phyloP scores from a whole-genome alignment of 2,329 filamentous ascomycete genomes.

The Exophiala dermatitidis region DNA sequence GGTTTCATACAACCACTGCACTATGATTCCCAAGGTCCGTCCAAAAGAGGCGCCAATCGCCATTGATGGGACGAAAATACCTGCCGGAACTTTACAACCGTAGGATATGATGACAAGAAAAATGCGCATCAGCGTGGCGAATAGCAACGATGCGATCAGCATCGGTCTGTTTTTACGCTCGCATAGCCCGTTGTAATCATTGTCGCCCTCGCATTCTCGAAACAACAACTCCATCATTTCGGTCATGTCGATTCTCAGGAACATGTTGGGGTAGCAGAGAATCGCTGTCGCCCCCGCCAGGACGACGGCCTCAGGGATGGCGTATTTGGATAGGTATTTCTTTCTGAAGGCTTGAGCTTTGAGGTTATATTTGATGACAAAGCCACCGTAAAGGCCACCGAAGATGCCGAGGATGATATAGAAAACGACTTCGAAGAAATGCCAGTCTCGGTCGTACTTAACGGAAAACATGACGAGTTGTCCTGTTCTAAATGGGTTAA shows the following conservation, averaged over 20 bases:
- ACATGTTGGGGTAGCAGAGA: slow-evolving; percentile 95
- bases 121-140: slow-evolving; percentile 73
- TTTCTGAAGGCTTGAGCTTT: slow-evolving; percentile 87
- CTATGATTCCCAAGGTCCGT: slow-evolving; percentile 85
- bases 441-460: slow-evolving; percentile 90
- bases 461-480: slow-evolving; percentile 99
- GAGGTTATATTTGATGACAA: slow-evolving; percentile 97
- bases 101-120: slow-evolving; percentile 92
- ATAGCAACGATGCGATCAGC: slow-evolving; percentile 68
- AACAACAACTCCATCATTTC: slow-evolving; percentile 99
- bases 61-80: slow-evolving; percentile 98
- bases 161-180: slow-evolving; percentile 65
- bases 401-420: slow-evolving; percentile 89
- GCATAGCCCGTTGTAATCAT: slow-evolving; percentile 86
- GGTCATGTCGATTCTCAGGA: slow-evolving; percentile 94
- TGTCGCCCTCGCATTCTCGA: slow-evolving; percentile 78
- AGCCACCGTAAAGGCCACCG: slow-evolving; percentile 87
- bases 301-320: slow-evolving; percentile 77
- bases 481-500: slow-evolving; percentile 96
- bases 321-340: slow-evolving; percentile 77
- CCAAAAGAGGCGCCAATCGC: slow-evolving; percentile 92
- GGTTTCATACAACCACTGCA: slow-evolving; percentile 78
- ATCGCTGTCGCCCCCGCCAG: slow-evolving; percentile 78
- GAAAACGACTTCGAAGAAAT: slow-evolving; percentile 92
- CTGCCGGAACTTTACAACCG: slow-evolving; percentile 93